Percentiles rank a stretch among this genome's conserved stretches.
These are phyloP conservation scores for Dendrobium huoshanense DNA, from an alignment of 106 monocot genomes.

Conservation along the genomic window DNA sequence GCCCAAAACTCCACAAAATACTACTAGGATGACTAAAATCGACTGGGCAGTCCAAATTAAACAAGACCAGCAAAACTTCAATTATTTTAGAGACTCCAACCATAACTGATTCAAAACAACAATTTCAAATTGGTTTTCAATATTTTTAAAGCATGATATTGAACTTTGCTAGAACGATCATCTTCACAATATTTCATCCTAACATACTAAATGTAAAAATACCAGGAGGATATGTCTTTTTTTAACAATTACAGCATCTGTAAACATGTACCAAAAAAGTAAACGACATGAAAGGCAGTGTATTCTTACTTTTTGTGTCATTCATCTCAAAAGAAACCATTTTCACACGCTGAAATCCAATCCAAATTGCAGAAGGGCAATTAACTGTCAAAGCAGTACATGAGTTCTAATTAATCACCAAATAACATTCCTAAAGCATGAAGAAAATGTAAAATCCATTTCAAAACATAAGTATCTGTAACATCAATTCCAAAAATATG, in stretches of 20 bases:
- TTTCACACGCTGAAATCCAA: neutral
- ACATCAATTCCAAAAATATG: neutral
- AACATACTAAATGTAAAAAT: neutral
- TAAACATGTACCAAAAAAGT: neutral
- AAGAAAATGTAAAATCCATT: neutral
- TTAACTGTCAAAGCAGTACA: neutral
- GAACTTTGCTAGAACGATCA: neutral
- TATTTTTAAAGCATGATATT: neutral
- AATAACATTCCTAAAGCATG: neutral
- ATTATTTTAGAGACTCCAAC: neutral
- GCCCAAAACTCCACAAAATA: too few species aligned
- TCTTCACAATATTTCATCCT: neutral
- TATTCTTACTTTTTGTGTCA: conserved; percentile 3
- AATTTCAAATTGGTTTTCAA: neutral
- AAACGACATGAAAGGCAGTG: neutral
- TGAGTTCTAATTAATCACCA: neutral
- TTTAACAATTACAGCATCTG: neutral
- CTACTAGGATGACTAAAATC: too few species aligned
- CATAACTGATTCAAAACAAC: neutral
- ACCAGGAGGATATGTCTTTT: neutral
- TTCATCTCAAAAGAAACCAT: conserved; percentile 11
- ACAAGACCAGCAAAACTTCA: neutral
- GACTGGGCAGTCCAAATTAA: too few species aligned
- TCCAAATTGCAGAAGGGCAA: neutral
- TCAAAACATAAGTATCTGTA: neutral